Evolutionary conservation across 176 grass and related monocot genomes (phyloP).

Genomic region (Eleusine coracana): DNA sequence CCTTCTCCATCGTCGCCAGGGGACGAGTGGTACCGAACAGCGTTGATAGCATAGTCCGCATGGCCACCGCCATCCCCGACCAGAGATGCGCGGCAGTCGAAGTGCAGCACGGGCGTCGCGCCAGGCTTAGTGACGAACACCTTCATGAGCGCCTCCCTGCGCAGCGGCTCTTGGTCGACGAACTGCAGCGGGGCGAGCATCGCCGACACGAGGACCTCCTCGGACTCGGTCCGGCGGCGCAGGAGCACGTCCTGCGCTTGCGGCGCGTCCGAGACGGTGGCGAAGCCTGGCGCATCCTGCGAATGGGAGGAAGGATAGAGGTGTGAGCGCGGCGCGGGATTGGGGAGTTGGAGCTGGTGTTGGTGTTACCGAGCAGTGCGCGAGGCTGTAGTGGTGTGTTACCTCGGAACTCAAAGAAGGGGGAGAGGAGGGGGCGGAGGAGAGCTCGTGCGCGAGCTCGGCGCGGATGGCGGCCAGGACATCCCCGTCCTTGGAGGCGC

Average conservation of each 20-base stretch:
- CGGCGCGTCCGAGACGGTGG: slow-evolving; percentile 44
- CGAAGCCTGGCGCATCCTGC: slow-evolving; percentile 51
- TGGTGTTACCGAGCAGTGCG: neutral
- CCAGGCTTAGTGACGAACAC: slow-evolving; percentile 67
- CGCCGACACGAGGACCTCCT: slow-evolving; percentile 74
- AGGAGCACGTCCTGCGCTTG: slow-evolving; percentile 63
- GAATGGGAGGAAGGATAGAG: neutral
- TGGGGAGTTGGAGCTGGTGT: neutral
- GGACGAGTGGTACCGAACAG: slow-evolving; percentile 51
- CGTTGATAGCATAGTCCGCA: slow-evolving; percentile 44
- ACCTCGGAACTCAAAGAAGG: slow-evolving; percentile 25
- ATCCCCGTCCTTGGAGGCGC: slow-evolving; percentile 42
- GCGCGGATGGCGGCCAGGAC: slow-evolving; percentile 54
- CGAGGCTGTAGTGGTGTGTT: neutral
- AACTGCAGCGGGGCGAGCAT: slow-evolving; percentile 66
- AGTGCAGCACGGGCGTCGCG: slow-evolving; percentile 56
- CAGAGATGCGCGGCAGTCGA: slow-evolving; percentile 57
- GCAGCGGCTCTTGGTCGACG: slow-evolving; percentile 28
- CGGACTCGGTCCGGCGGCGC: slow-evolving; percentile 30
- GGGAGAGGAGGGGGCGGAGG: neutral
- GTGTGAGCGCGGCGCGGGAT: neutral
- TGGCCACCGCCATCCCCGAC: neutral
- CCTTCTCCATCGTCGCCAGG: slow-evolving; percentile 17
- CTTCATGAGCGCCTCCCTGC: slow-evolving; percentile 59
- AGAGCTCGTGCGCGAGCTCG: slow-evolving; percentile 71